Evolutionary conservation across 2,329 filamentous ascomycete species (phyloP), one percentile per base, ranked within the genome.

Genomic region (Microdochium trichocladiopsis): DNA sequence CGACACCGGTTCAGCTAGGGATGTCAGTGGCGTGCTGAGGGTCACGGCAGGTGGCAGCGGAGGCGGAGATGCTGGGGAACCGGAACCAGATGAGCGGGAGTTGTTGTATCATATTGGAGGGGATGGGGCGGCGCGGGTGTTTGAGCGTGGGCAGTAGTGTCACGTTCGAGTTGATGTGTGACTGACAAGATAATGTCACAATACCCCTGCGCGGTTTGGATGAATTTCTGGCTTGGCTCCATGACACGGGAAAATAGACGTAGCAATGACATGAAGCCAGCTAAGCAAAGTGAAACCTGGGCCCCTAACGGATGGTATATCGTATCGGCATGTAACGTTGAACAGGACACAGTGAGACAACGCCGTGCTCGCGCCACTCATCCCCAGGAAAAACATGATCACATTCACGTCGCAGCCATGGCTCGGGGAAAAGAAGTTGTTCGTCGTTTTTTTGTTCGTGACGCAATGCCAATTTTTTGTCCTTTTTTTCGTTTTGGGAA

Each of bases 21-120:
- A 96, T 69, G 89, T 97, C 28, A 95, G 89, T 69, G 93, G 93
- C 2, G 90, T 96, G 45, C 63, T 96, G 56, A 80, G 91, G 58
- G 76, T 94, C 49, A 92, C 87, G 18, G 41, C 41, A 4, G 41
- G 41, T 8, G 41, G 41, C 5, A 75, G 77, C 47, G 84, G 84
- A 3, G 72, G 68, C 16, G 65, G 63, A 23, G 62, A 59, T 43
- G 55, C 54, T 24, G 61, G 50, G 10, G 62, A 63, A 25, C 57
- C 50, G 25, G 60, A 56, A 22, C 61, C 72, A 2, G 77, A 78
- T 57, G 78, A 88, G 60, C 83, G 76, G 56, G 93, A 96, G 70
- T 79, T 88, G 63, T 63, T 96, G 65, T 96, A 95, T 72, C 83
- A 88, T 63, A 83, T 96, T 25, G 82, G 83, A 51, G 82, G 83